phyloP scores from a whole-genome alignment of 805 yeast genomes.

The Ogataea kodamae region DNA sequence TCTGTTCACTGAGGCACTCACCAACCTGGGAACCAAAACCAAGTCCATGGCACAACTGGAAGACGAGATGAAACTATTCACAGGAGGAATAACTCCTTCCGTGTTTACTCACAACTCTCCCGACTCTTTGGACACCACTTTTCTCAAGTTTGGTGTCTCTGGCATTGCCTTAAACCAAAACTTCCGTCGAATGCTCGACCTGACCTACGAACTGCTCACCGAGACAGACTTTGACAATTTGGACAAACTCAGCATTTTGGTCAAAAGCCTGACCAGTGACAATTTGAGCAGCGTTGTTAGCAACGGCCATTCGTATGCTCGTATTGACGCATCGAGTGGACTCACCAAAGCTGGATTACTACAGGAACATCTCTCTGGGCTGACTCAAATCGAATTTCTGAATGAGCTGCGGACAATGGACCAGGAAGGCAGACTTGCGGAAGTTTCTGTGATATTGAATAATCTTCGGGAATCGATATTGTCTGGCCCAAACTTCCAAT shows the following conservation, averaged over 20 bases:
- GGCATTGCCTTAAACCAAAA: slow-evolving; percentile 74
- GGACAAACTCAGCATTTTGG: slow-evolving; percentile 67
- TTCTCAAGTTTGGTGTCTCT: slow-evolving; percentile 51
- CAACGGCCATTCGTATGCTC: slow-evolving; percentile 83
- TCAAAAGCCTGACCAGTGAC: slow-evolving; percentile 72
- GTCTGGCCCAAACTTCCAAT: slow-evolving; percentile 42
- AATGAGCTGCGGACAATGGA: slow-evolving; percentile 55
- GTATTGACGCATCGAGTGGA: slow-evolving; percentile 59
- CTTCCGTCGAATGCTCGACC: slow-evolving; percentile 52
- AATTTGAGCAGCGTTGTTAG: slow-evolving; percentile 79
- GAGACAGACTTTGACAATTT: slow-evolving; percentile 65
- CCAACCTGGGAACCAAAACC: slow-evolving; percentile 77
- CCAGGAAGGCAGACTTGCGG: slow-evolving; percentile 43
- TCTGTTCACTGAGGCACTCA: slow-evolving; percentile 71
- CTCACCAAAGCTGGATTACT: slow-evolving; percentile 59
- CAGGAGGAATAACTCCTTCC: slow-evolving; percentile 81
- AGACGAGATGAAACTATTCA: slow-evolving; percentile 72
- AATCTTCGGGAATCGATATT: slow-evolving; percentile 46
- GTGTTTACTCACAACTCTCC: slow-evolving; percentile 57
- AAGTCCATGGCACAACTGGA: slow-evolving; percentile 78
- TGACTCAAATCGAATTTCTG: slow-evolving; percentile 71
- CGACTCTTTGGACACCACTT: slow-evolving; percentile 42
- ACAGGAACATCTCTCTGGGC: slow-evolving; percentile 65
- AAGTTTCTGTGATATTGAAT: slow-evolving; percentile 62
- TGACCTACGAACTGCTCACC: slow-evolving; percentile 66